Evolutionary conservation across 2,329 filamentous ascomycete genomes (phyloP).

Genomic region (Aspergillus latus): DNA sequence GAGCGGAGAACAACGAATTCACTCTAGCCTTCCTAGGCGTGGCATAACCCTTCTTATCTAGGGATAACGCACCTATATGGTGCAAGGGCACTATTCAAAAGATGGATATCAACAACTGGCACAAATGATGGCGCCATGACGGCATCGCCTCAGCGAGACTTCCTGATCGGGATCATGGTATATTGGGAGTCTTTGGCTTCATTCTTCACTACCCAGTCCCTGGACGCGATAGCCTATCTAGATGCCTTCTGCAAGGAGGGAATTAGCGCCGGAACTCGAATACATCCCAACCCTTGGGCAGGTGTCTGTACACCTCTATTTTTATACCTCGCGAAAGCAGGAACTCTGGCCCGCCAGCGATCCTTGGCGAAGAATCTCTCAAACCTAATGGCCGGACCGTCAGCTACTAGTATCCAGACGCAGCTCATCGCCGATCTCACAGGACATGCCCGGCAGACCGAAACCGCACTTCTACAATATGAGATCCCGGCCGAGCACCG

Average conservation of each 20-base stretch:
- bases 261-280: too few species aligned
- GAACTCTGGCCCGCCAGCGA: slow-evolving; percentile 1
- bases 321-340: slow-evolving; percentile 4
- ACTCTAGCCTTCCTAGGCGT: background rate
- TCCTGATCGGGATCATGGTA: background rate
- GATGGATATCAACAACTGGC: background rate
- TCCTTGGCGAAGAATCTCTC: background rate
- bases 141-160: background rate
- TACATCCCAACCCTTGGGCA: background rate
- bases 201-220: background rate
- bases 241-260: background rate
- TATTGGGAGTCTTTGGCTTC: background rate
- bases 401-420: background rate
- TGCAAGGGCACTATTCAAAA: background rate
- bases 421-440: background rate
- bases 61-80: background rate
- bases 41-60: background rate
- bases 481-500: background rate
- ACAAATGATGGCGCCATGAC: background rate
- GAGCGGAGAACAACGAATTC: too few species aligned
- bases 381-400: background rate
- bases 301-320: slow-evolving; percentile 10
- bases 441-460: background rate
- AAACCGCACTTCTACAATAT: background rate
- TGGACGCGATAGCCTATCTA: background rate